These are phyloP conservation scores for Jacaranda mimosifolia DNA, from an alignment of 257 asterid genomes.

Conservation along the genomic window DNA sequence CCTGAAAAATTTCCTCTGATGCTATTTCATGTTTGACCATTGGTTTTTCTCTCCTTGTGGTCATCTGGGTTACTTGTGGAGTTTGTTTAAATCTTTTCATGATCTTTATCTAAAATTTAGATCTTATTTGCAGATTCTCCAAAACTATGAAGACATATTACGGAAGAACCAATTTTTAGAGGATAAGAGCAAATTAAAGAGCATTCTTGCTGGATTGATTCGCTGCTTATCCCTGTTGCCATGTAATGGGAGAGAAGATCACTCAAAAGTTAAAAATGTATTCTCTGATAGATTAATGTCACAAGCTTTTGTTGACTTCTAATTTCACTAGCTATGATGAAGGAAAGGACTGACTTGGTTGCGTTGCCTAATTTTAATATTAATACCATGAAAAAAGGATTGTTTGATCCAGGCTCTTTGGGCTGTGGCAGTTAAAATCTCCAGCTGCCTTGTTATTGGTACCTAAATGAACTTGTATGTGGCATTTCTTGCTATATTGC, in stretches of 20 bases:
- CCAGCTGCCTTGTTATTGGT: constrained; percentile 5
- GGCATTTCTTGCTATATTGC: constrained; percentile 1
- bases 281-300: constrained; percentile 35
- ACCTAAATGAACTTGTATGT: neutral
- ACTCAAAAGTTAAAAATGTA: constrained; percentile 64
- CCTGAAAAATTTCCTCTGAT: constrained; percentile 20
- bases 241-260: constrained; percentile 55
- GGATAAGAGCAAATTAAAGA: constrained; percentile 80
- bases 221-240: constrained; percentile 87
- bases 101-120: constrained; percentile 4
- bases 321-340: constrained; percentile 8
- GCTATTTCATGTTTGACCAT: constrained; percentile 3
- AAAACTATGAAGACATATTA: constrained; percentile 67
- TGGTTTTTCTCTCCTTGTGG: neutral
- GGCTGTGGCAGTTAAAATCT: constrained; percentile 11
- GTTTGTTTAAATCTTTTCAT: constrained; percentile 11
- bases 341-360: constrained; percentile 1
- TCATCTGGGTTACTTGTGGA: neutral
- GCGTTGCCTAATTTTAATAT: constrained; percentile 2
- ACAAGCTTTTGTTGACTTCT: constrained; percentile 12
- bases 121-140: constrained; percentile 70
- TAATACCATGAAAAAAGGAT: constrained; percentile 1
- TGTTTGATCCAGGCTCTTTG: neutral
- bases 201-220: constrained; percentile 68
- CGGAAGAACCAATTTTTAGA: constrained; percentile 80